These are phyloP conservation scores for Adiantum capillusveneris DNA, from an alignment of 75 land plant genomes.

Conservation along the genomic window DNA sequence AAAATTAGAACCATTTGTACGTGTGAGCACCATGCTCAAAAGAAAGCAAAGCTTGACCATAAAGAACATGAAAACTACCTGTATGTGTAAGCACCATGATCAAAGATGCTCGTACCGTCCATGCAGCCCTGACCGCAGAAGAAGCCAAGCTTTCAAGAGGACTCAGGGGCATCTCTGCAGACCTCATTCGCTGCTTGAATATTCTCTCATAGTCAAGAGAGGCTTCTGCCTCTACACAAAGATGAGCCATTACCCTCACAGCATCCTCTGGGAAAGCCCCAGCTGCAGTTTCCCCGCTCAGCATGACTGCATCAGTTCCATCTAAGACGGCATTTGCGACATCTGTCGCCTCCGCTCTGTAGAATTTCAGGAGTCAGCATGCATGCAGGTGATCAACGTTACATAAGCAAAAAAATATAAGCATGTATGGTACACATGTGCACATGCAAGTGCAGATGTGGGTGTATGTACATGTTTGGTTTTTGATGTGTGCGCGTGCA, in stretches of 20 bases:
- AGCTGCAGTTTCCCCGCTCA: conserved; percentile 37
- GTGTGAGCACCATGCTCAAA: not conserved
- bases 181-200: conserved; percentile 33
- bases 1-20: not conserved
- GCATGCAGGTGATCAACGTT: too few relatives aligned
- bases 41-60: not conserved
- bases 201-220: conserved; percentile 23
- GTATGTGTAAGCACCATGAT: conserved; percentile 24
- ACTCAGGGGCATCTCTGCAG: conserved; percentile 21
- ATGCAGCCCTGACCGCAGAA: conserved; percentile 30
- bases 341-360: conserved; percentile 33
- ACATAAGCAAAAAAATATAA: too few relatives aligned
- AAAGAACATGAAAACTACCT: not conserved
- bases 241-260: conserved; percentile 26
- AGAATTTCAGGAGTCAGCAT: too few relatives aligned
- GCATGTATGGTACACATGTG: too few relatives aligned
- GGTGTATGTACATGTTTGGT: too few relatives aligned
- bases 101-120: conserved; percentile 21
- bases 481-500: too few relatives aligned
- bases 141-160: conserved; percentile 34
- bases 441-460: too few relatives aligned
- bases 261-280: conserved; percentile 28
- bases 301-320: conserved; percentile 56
- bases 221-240: conserved; percentile 34
- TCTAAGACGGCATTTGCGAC: conserved; percentile 37